phyloP scores from a whole-genome alignment of 2,329 filamentous ascomycete species.

The Ceratocystis ficicola region DNA sequence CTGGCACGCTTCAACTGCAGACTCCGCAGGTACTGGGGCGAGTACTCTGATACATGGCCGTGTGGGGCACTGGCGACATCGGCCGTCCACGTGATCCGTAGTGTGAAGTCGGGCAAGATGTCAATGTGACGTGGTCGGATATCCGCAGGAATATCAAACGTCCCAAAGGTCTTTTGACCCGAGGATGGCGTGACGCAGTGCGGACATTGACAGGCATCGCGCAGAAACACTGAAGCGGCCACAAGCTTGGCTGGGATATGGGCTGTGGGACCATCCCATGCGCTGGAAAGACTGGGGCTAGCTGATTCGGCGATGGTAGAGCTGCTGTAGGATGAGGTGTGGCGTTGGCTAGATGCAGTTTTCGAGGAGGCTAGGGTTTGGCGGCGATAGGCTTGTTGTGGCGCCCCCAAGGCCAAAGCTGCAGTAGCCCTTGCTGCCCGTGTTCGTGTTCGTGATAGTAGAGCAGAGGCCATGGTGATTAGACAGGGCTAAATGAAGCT shows the following conservation, averaged over 20 bases:
- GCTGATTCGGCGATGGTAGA: not conserved
- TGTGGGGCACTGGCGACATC: constrained; percentile 30
- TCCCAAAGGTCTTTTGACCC: constrained; percentile 44
- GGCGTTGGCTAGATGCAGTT: not conserved
- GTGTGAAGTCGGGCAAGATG: constrained; percentile 31
- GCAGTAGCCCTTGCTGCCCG: not conserved
- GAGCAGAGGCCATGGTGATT: not conserved
- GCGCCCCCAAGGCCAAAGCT: not conserved
- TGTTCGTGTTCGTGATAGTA: constrained; percentile 8
- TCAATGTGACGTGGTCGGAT: constrained; percentile 29
- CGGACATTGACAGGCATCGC: constrained; percentile 44
- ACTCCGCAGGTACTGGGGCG: constrained; percentile 26
- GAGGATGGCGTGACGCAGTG: constrained; percentile 45
- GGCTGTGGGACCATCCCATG: constrained; percentile 3
- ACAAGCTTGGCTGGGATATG: constrained; percentile 11
- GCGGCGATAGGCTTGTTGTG: not conserved
- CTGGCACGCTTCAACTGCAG: constrained; percentile 12
- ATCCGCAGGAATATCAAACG: constrained; percentile 31
- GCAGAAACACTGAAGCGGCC: constrained; percentile 30
- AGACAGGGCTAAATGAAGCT: not conserved
- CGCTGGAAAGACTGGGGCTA: constrained; percentile 3
- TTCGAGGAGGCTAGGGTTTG: not conserved
- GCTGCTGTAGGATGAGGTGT: not conserved
- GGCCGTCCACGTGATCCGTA: constrained; percentile 49
- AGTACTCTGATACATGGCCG: constrained; percentile 31